Evolutionary conservation across 495 filamentous ascomycete species (phyloP).

Genomic region (Aspergillus homomorphus): DNA sequence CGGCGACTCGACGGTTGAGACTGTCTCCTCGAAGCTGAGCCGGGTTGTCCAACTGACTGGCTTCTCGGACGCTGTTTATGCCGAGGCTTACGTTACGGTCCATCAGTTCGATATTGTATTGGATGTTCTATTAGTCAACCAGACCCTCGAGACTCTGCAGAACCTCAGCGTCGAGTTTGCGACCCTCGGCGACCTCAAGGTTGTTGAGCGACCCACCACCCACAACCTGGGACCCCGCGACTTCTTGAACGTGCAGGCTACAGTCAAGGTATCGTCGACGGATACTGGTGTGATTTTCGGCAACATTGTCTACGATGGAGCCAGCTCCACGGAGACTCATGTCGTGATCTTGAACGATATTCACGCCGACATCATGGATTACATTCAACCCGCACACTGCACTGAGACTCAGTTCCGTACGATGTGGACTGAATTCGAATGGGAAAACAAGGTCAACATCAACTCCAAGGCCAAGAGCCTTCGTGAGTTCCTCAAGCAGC

Average conservation of each 20-base stretch:
- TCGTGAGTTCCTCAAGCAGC: conserved; percentile 86
- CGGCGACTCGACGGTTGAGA: conserved; percentile 79
- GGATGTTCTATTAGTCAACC: conserved; percentile 95
- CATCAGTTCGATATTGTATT: conserved; percentile 99
- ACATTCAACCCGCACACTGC: conserved; percentile 96
- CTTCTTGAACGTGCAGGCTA: conserved; percentile 96
- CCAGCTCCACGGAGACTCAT: conserved; percentile 91
- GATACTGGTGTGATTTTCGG: conserved; percentile 99
- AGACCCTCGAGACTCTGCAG: conserved; percentile 93
- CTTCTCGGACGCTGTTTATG: conserved; percentile 98
- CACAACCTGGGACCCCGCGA: conserved; percentile 94
- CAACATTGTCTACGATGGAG: conserved; percentile 96
- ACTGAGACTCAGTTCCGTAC: conserved; percentile 98
- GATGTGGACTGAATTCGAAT: conserved; percentile 99
- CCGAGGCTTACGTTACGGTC: conserved; percentile 96
- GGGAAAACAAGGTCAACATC: conserved; percentile 99
- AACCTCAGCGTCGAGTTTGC: conserved; percentile 98
- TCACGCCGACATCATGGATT: conserved; percentile 99
- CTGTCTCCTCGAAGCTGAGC: conserved; percentile 88
- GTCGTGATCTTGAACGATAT: conserved; percentile 99
- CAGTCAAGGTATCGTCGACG: conserved; percentile 98
- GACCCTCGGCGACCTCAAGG: conserved; percentile 95
- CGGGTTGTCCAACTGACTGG: conserved; percentile 96
- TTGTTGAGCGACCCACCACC: conserved; percentile 92
- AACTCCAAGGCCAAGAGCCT: conserved; percentile 93